Base-by-base conservation (phyloP, 1,284 basidiomycete species). In the Ustilago shanxiensis region DNA sequence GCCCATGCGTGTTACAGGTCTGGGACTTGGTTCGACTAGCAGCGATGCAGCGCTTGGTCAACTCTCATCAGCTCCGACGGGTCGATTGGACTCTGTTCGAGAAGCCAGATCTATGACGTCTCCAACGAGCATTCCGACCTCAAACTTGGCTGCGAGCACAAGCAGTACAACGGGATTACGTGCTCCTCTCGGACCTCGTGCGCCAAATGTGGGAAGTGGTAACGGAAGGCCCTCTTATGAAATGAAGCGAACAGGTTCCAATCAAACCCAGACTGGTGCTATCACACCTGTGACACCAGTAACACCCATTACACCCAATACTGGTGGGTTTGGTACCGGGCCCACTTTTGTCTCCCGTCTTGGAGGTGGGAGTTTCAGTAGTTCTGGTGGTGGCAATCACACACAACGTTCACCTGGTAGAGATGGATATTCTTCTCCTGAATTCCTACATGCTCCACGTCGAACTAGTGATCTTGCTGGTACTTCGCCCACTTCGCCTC, bases 321-420 rank as follows among this genome's bases (percentile, higher is more conserved):
- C 64, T 14, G 56, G 45, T 2, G 57, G 45, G 13, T 56, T 57
- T 22, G 61, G 60, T 1, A 54, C 39, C 26, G 70, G 70, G 0
- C 56, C 70, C 5, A 72, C 70, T 3, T 72, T 67, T 18, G 64
- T 72, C 41, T 72, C 70, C 8, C 70, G 61, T 44, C 60, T 72
- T 1, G 64, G 70, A 10, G 69, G 70, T 0, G 70, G 60, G 1
- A 58, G 54, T 5, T 67, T 66, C 18, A 61, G 60, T 56, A 55
- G 62, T 28, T 54, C 52, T 7, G 22, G 26, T 29, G 49, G 49
- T 26, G 60, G 57, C 11, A 28, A 50, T 5, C 44, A 37, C 52
- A 13, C 56, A 16, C 9, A 56, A 3, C 67, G 53, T 11, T 68
- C 66, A 1, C 59, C 59, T 2, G 41, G 28, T 20, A 31, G 52